A percentile compares a stretch with the other conserved stretches of the same genome.
Evolutionary conservation across 1,284 basidiomycete species (phyloP).

Genomic region (Sanghuangporus sanghuang): DNA sequence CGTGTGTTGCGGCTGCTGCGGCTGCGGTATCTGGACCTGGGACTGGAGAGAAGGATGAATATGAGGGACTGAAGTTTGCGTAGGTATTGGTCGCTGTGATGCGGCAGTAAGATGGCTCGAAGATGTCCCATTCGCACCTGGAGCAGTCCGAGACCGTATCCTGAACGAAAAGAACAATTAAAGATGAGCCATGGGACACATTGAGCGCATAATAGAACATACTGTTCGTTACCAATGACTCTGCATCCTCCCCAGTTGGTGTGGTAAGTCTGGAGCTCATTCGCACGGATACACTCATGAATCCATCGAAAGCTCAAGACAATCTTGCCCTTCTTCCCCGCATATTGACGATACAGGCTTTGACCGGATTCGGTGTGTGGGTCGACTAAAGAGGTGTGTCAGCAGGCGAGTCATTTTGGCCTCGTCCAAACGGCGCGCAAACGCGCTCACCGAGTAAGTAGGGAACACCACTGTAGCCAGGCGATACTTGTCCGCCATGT

Average conservation of each 20-base stretch:
- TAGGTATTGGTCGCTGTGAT: neutral
- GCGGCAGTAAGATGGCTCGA: constrained; percentile 1
- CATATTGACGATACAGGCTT: constrained; percentile 70
- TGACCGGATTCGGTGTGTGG: constrained; percentile 75
- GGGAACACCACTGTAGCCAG: constrained; percentile 66
- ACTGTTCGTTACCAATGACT: constrained; percentile 71
- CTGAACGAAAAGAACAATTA: neutral
- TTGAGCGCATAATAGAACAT: constrained; percentile 21
- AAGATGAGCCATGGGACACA: too few species aligned
- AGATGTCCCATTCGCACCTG: neutral
- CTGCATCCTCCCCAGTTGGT: constrained; percentile 74
- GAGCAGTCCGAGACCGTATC: constrained; percentile 9
- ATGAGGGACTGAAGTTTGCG: constrained; percentile 16
- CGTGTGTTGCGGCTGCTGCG: constrained; percentile 8
- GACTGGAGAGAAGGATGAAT: neutral
- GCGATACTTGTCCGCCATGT: constrained; percentile 66
- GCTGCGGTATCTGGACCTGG: neutral
- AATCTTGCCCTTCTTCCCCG: constrained; percentile 69
- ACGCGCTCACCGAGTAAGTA: constrained; percentile 64
- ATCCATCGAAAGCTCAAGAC: constrained; percentile 69
- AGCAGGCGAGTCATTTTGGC: constrained; percentile 4
- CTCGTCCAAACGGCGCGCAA: neutral
- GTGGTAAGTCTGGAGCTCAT: constrained; percentile 64
- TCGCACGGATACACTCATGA: constrained; percentile 61
- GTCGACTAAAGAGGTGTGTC: constrained; percentile 45